phyloP scores from a whole-genome alignment of 2,329 filamentous ascomycete genomes.

The Pseudogymnoascus sp. region DNA sequence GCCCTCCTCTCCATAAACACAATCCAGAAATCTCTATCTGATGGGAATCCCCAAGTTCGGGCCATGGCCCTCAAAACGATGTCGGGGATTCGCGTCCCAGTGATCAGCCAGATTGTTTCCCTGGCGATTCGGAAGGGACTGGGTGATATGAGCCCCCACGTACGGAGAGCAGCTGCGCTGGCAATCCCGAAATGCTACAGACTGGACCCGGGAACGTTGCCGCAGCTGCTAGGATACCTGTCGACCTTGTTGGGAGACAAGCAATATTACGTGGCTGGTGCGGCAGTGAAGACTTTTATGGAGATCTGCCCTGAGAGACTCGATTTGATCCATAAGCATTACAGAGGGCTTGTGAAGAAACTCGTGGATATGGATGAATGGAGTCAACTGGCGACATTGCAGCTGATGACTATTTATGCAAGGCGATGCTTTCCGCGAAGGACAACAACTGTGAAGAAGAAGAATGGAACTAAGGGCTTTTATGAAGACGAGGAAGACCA shows the following conservation, averaged over 20 bases:
- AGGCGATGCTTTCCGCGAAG: conserved; percentile 78
- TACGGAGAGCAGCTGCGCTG: conserved; percentile 85
- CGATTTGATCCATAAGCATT: conserved; percentile 86
- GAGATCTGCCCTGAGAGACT: conserved; percentile 83
- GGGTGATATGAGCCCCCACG: conserved; percentile 89
- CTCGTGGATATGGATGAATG: conserved; percentile 99
- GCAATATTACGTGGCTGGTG: conserved; percentile 94
- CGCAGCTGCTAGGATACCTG: conserved; percentile 79
- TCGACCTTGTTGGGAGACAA: conserved; percentile 74
- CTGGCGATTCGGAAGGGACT: conserved; percentile 91
- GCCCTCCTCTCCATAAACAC: conserved; percentile 96
- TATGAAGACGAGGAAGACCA: conserved; percentile 63
- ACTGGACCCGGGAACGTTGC: conserved; percentile 77
- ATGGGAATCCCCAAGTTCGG: conserved; percentile 82
- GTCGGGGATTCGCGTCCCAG: conserved; percentile 93
- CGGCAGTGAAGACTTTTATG: conserved; percentile 81
- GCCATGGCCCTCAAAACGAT: conserved; percentile 92
- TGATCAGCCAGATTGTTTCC: conserved; percentile 96
- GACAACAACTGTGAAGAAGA: conserved; percentile 51
- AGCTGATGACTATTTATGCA: conserved; percentile 77
- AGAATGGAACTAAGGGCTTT: conserved; percentile 59
- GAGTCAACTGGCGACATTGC: conserved; percentile 80
- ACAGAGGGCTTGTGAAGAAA: conserved; percentile 77
- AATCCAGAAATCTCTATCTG: conserved; percentile 94
- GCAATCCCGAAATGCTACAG: conserved; percentile 95